Conservation (phyloP, 495 filamentous ascomycete genomes). For the Cercophora samala region DNA sequence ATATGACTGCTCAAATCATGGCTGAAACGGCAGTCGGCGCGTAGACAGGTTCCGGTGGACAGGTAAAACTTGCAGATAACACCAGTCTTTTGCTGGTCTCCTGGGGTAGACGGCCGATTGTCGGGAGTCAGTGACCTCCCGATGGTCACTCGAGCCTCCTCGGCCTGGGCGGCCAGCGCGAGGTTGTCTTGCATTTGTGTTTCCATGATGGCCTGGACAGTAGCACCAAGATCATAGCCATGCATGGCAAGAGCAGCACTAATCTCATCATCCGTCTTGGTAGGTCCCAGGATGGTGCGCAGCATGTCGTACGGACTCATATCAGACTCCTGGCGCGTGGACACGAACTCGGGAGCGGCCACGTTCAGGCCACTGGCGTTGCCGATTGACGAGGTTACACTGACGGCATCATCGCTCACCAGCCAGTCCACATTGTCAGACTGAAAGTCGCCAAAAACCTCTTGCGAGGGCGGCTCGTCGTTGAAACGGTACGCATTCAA, state of each 20-base stretch:
- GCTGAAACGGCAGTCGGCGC: slow-evolving; percentile 95
- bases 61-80: slow-evolving; percentile 96
- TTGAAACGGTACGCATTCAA: slow-evolving; percentile 86
- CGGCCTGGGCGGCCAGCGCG: slow-evolving; percentile 40
- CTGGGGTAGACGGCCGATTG: slow-evolving; percentile 67
- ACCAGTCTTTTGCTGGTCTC: slow-evolving; percentile 65
- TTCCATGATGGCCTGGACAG: slow-evolving; percentile 82
- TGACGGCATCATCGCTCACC: slow-evolving; percentile 82
- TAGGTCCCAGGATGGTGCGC: slow-evolving; percentile 86
- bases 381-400: slow-evolving; percentile 68
- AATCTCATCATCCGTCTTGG: slow-evolving; percentile 88
- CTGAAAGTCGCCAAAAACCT: slow-evolving; percentile 87
- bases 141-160: slow-evolving; percentile 61
- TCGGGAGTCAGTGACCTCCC: slow-evolving; percentile 85
- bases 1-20: slow-evolving; percentile 93
- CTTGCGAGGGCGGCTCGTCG: slow-evolving; percentile 67
- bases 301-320: slow-evolving; percentile 99
- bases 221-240: slow-evolving; percentile 87
- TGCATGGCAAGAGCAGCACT: slow-evolving; percentile 83
- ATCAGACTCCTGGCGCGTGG: slow-evolving; percentile 66
- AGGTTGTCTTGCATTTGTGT: slow-evolving; percentile 44
- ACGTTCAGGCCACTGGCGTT: slow-evolving; percentile 65
- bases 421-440: slow-evolving; percentile 96
- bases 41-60: slow-evolving; percentile 84
- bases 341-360: slow-evolving; percentile 70